A percentile compares a stretch with the other conserved stretches of the same genome.
Evolutionary conservation across 139 green algal species (phyloP).

Genomic region (Pseudopediastrum boryanum): DNA sequence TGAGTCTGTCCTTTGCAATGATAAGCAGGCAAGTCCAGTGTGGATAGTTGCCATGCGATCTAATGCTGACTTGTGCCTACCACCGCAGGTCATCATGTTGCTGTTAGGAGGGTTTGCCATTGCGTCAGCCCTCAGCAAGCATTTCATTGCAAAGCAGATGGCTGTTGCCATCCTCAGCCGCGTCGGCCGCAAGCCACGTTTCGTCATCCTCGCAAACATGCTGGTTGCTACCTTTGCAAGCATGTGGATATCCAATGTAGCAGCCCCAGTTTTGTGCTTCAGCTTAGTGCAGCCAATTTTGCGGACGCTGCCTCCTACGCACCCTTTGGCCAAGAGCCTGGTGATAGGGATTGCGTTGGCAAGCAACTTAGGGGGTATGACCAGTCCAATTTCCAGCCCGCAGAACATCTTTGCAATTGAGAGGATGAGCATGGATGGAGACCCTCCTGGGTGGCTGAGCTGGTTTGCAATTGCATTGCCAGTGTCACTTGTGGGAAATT

Average conservation of each 20-base stretch:
- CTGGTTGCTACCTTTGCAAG: constrained; percentile 67
- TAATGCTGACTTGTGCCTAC: no score
- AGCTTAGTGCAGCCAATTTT: constrained; percentile 52
- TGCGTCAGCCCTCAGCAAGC: constrained; percentile 73
- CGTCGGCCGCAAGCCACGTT: constrained; percentile 52
- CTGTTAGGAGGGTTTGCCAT: constrained; percentile 81
- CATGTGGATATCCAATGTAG: constrained; percentile 84
- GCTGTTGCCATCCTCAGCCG: constrained; percentile 55
- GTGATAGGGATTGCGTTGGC: constrained; percentile 81
- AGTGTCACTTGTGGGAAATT: constrained; percentile 47
- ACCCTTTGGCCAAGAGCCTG: constrained; percentile 59
- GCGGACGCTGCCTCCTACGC: constrained; percentile 56
- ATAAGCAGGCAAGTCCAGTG: no score
- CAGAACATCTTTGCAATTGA: constrained; percentile 88
- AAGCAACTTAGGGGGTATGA: constrained; percentile 79
- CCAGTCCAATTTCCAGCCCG: constrained; percentile 64
- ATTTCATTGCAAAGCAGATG: constrained; percentile 74
- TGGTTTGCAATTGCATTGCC: constrained; percentile 80
- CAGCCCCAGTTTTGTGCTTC: constrained; percentile 78
- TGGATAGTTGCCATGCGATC: no score
- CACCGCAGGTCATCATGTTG: constrained; percentile 72
- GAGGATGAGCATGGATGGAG: constrained; percentile 62
- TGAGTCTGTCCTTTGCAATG: no score
- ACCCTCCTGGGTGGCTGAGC: constrained; percentile 65
- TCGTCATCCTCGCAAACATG: constrained; percentile 76